Base-by-base conservation (phyloP, 768 basidiomycete genomes). In the Amanita rubescens region DNA sequence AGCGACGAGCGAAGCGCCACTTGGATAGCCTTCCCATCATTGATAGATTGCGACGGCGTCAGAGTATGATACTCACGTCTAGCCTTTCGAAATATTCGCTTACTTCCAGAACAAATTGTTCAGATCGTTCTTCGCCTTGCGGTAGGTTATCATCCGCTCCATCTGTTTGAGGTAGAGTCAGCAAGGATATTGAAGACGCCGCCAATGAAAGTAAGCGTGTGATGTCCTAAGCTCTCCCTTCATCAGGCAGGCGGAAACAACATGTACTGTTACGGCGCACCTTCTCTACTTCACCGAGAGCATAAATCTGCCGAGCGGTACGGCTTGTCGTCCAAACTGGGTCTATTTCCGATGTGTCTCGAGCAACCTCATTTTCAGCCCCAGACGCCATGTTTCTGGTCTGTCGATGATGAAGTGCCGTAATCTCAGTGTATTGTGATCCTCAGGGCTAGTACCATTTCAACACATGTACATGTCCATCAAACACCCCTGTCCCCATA, bases 161-260 rank as follows among this genome's bases (percentile, higher is more conserved):
- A 62, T 91, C 89, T 3, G 87, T 89, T 67, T 90, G 89, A 1
- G 89, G 89, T n/a, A 92, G 71, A 1, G 89, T 85, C 45, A 92
- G 75, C 48, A 90, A 75, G 6, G 87, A 84, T 54, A 90, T 82
- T 8, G 85, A 88, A 14, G 88, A 86, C 7, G 85, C 85, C 5
- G 88, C 89, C 20, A 90, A 70, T 17, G 81, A 77, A 48, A 92
- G 76, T 33, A 91, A 77, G 39, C 82, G 84, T 48, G 82, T 82
- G 59, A 90, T 87, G 64, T 90, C 87, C 89, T 91, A 38, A 30
- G 38, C 10, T 27, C 15, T 27, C 39, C 10, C 15, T 14, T n/a
- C 24, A 7, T 51, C 25, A 45, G n/a, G 22, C 37, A 35, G 33
- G 12, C 5, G 44, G 37, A 52, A 46, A 45, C 34, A 32, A 35